Evolutionary conservation across 2,329 filamentous ascomycete genomes (phyloP), one percentile per base, ranked within the genome.

Genomic region (Cladosporium sp.): DNA sequence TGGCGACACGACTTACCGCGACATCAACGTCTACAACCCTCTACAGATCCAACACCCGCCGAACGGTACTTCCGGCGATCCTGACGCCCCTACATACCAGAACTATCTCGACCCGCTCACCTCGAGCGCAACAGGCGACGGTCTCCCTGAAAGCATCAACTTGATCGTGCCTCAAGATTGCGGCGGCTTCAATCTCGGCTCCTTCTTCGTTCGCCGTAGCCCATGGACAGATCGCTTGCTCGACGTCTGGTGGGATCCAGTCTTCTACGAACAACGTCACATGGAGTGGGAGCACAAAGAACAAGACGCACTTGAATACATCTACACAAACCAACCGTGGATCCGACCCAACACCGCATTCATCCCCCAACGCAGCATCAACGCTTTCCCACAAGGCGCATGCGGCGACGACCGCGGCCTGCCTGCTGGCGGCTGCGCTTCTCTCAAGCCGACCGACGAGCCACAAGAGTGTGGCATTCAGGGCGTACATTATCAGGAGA

Each of bases 231-330:
- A 97, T 68, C 87, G 91, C 4, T 77, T 99, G 17, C 83, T 99
- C 35, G 94, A 99, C 69, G 83, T 96, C 53, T 99, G 94, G 94
- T 99, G 94, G 94, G 94, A 99, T 68, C 94, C 94, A 0, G 92
- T 97, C 28, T 85, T 88, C 58, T 99, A 99, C 73, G 94, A 99
- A 75, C 94, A 99, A 75, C 95, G 91, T 71, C 94, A 99, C 73
- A 97, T 97, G 92, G 84, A 94, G 61, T 99, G 94, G 94, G 92
- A 94, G 69, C 94, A 99, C 79, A 97, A 97, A 73, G 94, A 99
- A 73, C 94, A 99, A 75, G 92, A 97, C 70, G 91, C 92, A 1
- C 78, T 99, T 40, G 92, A 97, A 75, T 89, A 96, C 75, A 80
- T 99, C 61, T 99, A 99, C 76, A 83, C 81, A 58, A 88, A 88